Percentiles rank a stretch among this genome's conserved stretches.
Conservation (phyloP, 805 yeast species). For the Pichia kluyveri region DNA sequence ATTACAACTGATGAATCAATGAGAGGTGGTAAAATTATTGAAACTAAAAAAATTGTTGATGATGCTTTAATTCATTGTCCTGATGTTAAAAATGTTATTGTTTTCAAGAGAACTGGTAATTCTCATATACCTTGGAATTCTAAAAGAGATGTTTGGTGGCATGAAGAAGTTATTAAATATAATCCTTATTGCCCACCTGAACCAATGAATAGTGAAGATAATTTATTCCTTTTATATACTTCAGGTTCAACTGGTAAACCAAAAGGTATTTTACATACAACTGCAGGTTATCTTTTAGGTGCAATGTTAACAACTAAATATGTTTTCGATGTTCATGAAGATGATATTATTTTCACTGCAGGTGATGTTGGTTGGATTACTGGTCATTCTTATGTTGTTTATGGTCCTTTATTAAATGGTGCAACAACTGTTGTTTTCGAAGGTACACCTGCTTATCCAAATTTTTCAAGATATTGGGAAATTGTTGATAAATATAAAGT, state of each 20-base stretch:
- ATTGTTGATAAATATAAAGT: slow-evolving; percentile 63
- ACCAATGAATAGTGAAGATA: slow-evolving; percentile 73
- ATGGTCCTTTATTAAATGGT: slow-evolving; percentile 73
- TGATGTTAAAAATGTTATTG: slow-evolving; percentile 58
- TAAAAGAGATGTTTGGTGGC: slow-evolving; percentile 72
- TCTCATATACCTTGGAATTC: slow-evolving; percentile 38
- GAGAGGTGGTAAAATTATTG: slow-evolving; percentile 75
- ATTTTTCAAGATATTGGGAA: slow-evolving; percentile 72
- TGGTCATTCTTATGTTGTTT: slow-evolving; percentile 76
- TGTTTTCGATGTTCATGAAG: slow-evolving; percentile 65
- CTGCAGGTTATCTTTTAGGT: slow-evolving; percentile 72
- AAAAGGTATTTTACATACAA: slow-evolving; percentile 75
- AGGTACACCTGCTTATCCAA: slow-evolving; percentile 84
- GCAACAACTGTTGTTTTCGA: slow-evolving; percentile 75
- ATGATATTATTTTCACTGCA: slow-evolving; percentile 73
- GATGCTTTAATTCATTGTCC: slow-evolving; percentile 66
- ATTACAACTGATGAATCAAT: slow-evolving; percentile 76
- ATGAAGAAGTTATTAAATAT: slow-evolving; percentile 56
- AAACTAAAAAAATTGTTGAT: slow-evolving; percentile 75
- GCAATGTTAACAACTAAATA: slow-evolving; percentile 69
- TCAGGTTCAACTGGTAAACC: slow-evolving; percentile 88
- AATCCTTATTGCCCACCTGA: slow-evolving; percentile 65
- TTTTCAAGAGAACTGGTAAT: slow-evolving; percentile 66
- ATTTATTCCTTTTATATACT: slow-evolving; percentile 71
- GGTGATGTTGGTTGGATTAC: slow-evolving; percentile 93